A percentile compares a stretch with the other conserved stretches of the same genome.
These are phyloP conservation scores for Gamarada debralockiae DNA, from an alignment of 495 filamentous ascomycete genomes.

Conservation along the genomic window DNA sequence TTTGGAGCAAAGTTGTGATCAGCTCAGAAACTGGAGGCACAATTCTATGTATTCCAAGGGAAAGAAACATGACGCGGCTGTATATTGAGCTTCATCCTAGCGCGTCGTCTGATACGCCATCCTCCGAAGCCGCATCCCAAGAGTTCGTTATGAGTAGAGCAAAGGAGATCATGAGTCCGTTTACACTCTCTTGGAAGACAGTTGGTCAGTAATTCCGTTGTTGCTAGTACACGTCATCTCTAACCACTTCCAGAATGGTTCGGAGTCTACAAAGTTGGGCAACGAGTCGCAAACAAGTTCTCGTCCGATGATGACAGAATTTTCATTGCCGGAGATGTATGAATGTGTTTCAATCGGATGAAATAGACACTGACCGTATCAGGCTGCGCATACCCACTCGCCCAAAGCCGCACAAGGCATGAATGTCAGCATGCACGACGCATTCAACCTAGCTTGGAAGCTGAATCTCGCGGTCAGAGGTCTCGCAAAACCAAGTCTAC, in stretches of 20 bases:
- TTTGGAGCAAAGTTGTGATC: conserved; percentile 58
- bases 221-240: conserved; percentile 51
- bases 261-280: conserved; percentile 64
- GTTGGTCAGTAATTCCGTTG: conserved; percentile 58
- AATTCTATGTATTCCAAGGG: conserved; percentile 61
- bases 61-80: conserved; percentile 58
- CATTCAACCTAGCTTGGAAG: conserved; percentile 78
- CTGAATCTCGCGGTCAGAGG: conserved; percentile 60
- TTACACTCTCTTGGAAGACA: conserved; percentile 57
- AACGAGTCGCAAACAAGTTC: conserved; percentile 55
- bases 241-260: conserved; percentile 56
- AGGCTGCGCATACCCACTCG: conserved; percentile 65
- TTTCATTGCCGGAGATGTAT: conserved; percentile 62
- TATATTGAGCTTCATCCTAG: conserved; percentile 57
- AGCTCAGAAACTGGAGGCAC: conserved; percentile 50
- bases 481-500: conserved; percentile 47
- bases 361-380: conserved; percentile 32
- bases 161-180: conserved; percentile 38
- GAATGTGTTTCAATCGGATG: conserved; percentile 30
- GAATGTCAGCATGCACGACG: conserved; percentile 62
- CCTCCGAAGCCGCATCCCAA: conserved; percentile 40
- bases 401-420: conserved; percentile 74
- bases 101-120: conserved; percentile 26
- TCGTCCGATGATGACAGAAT: conserved; percentile 48
- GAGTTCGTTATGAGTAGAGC: conserved; percentile 66